Conservation (phyloP, 83 land plant genomes). For the Thuja plicata region DNA sequence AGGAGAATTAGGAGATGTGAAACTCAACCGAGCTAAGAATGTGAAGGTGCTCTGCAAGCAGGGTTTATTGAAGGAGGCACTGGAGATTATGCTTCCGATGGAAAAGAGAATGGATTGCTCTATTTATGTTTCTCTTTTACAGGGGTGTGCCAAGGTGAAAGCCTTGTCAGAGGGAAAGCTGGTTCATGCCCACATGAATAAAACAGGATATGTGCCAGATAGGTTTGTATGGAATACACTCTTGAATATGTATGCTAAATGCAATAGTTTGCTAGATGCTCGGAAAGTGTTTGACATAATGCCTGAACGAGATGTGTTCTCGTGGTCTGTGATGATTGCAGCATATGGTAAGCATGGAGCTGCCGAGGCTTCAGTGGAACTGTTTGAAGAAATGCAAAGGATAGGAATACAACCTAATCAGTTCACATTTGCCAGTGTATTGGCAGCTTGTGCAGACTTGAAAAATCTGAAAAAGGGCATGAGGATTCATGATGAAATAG, state of each 20-base stretch:
- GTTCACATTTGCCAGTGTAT: slow-evolving; percentile 45
- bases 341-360: slow-evolving; percentile 29
- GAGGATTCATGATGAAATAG: neutral
- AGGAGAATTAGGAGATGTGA: too few species aligned
- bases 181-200: neutral
- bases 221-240: slow-evolving; percentile 40
- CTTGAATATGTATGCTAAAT: slow-evolving; percentile 30
- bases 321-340: slow-evolving; percentile 56
- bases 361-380: slow-evolving; percentile 25
- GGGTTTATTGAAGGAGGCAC: neutral
- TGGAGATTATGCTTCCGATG: neutral
- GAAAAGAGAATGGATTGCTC: neutral
- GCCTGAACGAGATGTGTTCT: slow-evolving; percentile 38
- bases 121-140: neutral
- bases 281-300: slow-evolving; percentile 47
- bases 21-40: too few species aligned
- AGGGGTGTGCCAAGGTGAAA: neutral
- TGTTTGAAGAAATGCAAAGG: slow-evolving; percentile 32
- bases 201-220: slow-evolving; percentile 27
- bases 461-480: neutral
- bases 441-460: slow-evolving; percentile 43
- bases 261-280: slow-evolving; percentile 27
- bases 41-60: neutral
- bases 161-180: neutral
- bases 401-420: slow-evolving; percentile 29